These are phyloP conservation scores for Breviolum minutum DNA, from an alignment of 73 alveolate species.

Conservation along the genomic window DNA sequence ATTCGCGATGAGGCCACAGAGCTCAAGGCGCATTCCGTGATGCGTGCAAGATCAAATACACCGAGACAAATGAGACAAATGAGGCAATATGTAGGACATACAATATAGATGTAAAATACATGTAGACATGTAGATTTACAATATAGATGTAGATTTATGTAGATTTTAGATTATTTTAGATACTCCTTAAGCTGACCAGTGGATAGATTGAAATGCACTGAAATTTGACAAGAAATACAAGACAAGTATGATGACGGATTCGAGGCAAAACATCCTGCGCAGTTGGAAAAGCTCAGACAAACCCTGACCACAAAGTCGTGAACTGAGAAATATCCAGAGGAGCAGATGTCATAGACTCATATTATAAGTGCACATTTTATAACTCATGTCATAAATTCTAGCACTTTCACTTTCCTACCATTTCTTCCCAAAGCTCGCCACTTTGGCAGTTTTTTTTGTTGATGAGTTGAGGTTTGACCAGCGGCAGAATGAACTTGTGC, in stretches of 20 bases:
- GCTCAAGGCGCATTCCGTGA: constrained; percentile 20
- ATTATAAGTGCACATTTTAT: too few species aligned
- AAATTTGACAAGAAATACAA: too few species aligned
- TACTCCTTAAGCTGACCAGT: background rate
- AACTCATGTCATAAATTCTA: too few species aligned
- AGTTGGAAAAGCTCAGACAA: constrained; percentile 83
- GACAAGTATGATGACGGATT: too few species aligned
- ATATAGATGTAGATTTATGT: too few species aligned
- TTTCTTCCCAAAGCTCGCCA: too few species aligned
- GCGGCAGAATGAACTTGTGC: constrained; percentile 85
- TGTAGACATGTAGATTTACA: too few species aligned
- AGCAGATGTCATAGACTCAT: background rate
- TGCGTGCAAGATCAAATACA: background rate
- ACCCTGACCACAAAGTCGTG: constrained; percentile 67
- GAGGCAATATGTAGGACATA: background rate
- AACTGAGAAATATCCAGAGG: background rate
- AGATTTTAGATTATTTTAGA: background rate
- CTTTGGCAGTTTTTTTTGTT: too few species aligned
- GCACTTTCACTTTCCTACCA: too few species aligned
- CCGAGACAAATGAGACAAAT: background rate
- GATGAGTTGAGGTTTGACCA: constrained; percentile 62
- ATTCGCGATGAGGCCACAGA: constrained; percentile 82
- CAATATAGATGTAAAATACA: too few species aligned
- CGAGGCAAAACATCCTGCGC: constrained; percentile 86
- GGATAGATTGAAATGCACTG: background rate